Percentiles rank a stretch among this genome's conserved stretches.
These are phyloP conservation scores for Bjerkandera adusta DNA, from an alignment of 1,284 basidiomycete species.

Conservation along the genomic window DNA sequence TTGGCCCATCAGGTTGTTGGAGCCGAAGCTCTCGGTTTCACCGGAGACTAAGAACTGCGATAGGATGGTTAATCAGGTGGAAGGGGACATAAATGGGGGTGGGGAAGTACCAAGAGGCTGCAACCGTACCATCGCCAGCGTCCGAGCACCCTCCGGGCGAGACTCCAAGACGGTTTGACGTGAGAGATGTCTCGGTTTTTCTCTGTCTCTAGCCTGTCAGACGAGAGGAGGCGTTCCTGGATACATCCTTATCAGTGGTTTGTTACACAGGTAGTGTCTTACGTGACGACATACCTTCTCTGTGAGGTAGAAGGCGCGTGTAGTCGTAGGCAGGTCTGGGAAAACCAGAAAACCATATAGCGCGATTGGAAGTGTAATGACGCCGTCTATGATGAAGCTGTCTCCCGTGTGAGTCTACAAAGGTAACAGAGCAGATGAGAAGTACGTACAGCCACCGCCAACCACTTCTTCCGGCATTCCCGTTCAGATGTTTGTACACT, in stretches of 20 bases:
- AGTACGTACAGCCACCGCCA: slow-evolving; percentile 68
- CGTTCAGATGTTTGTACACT: slow-evolving; percentile 65
- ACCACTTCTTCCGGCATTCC: slow-evolving; percentile 54
- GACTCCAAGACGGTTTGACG: slow-evolving; percentile 45
- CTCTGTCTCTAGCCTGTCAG: slow-evolving; percentile 40
- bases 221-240: slow-evolving; percentile 54
- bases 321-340: slow-evolving; percentile 68
- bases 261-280: neutral
- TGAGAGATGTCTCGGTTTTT: slow-evolving; percentile 34
- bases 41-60: slow-evolving; percentile 59
- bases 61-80: neutral
- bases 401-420: slow-evolving; percentile 1
- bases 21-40: slow-evolving; percentile 69
- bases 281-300: slow-evolving; percentile 41
- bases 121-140: slow-evolving; percentile 73
- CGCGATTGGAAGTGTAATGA: slow-evolving; percentile 72
- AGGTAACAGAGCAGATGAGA: neutral
- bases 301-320: slow-evolving; percentile 63
- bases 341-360: slow-evolving; percentile 73
- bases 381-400: slow-evolving; percentile 71
- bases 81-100: neutral
- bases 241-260: neutral
- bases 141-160: slow-evolving; percentile 52
- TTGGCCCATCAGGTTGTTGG: slow-evolving; percentile 76
- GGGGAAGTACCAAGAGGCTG: slow-evolving; percentile 49